Evolutionary conservation across 352 stramenopile species (phyloP).

Genomic region (Phytopythium cucurbitacearum): DNA sequence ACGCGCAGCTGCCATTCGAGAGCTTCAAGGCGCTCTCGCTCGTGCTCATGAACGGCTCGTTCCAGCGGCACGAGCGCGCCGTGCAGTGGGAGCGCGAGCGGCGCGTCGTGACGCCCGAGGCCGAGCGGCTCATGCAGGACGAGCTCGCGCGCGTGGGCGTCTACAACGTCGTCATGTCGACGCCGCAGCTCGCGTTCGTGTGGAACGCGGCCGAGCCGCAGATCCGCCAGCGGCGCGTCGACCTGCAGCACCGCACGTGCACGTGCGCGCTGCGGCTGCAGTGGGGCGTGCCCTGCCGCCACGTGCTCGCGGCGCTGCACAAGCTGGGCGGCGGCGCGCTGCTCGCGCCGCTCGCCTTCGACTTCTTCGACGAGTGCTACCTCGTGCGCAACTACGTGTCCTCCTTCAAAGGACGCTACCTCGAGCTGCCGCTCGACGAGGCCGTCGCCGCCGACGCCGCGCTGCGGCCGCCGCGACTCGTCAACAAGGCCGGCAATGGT

Average conservation of each 20-base stretch:
- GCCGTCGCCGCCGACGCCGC: slow-evolving; percentile 20
- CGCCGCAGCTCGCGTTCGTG: slow-evolving; percentile 39
- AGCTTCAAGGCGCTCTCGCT: slow-evolving; percentile 35
- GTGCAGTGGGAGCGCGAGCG: slow-evolving; percentile 35
- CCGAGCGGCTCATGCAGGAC: slow-evolving; percentile 43
- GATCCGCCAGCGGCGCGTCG: slow-evolving; percentile 39
- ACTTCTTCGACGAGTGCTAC: slow-evolving; percentile 53
- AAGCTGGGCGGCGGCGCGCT: slow-evolving; percentile 25
- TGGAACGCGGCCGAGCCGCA: slow-evolving; percentile 35
- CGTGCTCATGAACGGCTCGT: slow-evolving; percentile 26
- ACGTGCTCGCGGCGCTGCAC: slow-evolving; percentile 34
- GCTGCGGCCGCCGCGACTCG: slow-evolving; percentile 22
- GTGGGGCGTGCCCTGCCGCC: slow-evolving; percentile 37
- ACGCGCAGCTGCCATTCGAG: slow-evolving; percentile 27
- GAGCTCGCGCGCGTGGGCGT: slow-evolving; percentile 25
- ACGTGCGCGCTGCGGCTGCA: slow-evolving; percentile 36
- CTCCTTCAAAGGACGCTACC: slow-evolving; percentile 28
- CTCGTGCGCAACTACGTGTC: slow-evolving; percentile 36
- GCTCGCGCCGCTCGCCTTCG: slow-evolving; percentile 9
- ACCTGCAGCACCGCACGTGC: slow-evolving; percentile 44
- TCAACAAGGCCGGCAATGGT: slow-evolving; percentile 8
- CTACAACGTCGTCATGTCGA: slow-evolving; percentile 44
- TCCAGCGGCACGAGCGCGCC: slow-evolving; percentile 32
- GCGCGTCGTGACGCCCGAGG: slow-evolving; percentile 34
- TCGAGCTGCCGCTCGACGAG: slow-evolving; percentile 43